Percentiles rank a stretch among this genome's conserved stretches.
Conservation (phyloP, 345 rosid species). For the Anastatica hierochuntica region DNA sequence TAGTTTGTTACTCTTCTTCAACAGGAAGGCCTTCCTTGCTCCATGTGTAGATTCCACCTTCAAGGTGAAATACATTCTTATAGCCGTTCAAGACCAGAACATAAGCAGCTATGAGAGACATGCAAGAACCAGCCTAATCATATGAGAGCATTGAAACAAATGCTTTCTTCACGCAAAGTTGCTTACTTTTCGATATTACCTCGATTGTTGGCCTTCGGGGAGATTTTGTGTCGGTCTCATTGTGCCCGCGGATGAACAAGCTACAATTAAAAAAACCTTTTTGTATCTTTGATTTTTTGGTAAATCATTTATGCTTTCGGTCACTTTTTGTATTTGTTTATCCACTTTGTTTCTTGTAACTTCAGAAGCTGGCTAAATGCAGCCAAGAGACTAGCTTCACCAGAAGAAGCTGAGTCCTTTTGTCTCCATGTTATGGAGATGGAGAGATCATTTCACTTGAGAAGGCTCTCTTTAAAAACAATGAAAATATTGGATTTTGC, state of each 20-base stretch:
- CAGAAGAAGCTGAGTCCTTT: slow-evolving; percentile 57
- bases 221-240: slow-evolving; percentile 79
- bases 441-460: slow-evolving; percentile 54
- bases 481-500: slow-evolving; percentile 56
- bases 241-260: slow-evolving; percentile 89
- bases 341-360: too few species aligned
- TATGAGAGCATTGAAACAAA: too few species aligned
- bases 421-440: slow-evolving; percentile 43
- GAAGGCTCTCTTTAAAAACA: slow-evolving; percentile 34
- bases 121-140: not conserved
- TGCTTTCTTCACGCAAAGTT: not conserved
- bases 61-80: slow-evolving; percentile 73
- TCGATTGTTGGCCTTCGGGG: slow-evolving; percentile 92
- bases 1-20: slow-evolving; percentile 20
- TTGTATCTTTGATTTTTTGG: too few species aligned
- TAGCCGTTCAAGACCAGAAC: slow-evolving; percentile 79
- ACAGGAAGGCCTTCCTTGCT: slow-evolving; percentile 72
- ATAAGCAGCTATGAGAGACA: slow-evolving; percentile 96
- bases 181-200: slow-evolving; percentile 28
- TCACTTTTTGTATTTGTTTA: too few species aligned
- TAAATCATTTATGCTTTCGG: too few species aligned
- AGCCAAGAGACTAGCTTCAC: slow-evolving; percentile 51
- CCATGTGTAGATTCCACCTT: slow-evolving; percentile 86
- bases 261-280: too few species aligned
- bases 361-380: slow-evolving; percentile 62